A percentile compares a stretch with the other conserved stretches of the same genome.
phyloP scores from a whole-genome alignment of 2,329 filamentous ascomycete genomes.

The Leptoxyphium fumago region DNA sequence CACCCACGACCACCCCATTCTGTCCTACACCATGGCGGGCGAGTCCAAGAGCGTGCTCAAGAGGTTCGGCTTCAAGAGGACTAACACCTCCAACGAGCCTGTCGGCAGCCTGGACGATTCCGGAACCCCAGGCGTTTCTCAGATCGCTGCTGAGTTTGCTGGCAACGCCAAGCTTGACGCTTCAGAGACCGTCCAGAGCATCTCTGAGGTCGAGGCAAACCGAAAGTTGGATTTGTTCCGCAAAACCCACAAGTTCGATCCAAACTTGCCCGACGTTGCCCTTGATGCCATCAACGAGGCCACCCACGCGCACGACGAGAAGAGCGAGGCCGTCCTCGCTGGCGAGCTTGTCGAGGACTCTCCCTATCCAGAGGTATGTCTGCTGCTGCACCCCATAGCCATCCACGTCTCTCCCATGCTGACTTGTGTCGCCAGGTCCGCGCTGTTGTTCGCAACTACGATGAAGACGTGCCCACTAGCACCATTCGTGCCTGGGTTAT shows the following conservation, averaged over 20 bases:
- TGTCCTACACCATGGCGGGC: conserved; percentile 3
- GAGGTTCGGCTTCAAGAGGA: conserved; percentile 12
- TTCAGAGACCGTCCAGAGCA: conserved; percentile 4
- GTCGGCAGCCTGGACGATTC: conserved; percentile 4
- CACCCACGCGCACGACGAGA: conserved; percentile 39
- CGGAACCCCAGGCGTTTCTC: conserved; percentile 4
- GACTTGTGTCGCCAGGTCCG: conserved; percentile 22
- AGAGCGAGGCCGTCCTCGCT: conserved; percentile 43
- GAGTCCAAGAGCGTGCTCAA: conserved; percentile 6
- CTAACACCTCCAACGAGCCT: conserved; percentile 8
- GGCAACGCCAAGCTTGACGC: conserved; percentile 6
- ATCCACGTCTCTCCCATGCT: not conserved
- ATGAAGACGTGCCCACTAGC: conserved; percentile 49
- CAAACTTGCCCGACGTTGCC: conserved; percentile 49
- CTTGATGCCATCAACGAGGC: conserved; percentile 46
- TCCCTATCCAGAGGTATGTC: conserved; percentile 48
- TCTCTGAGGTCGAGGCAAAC: conserved; percentile 14
- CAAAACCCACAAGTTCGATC: conserved; percentile 47
- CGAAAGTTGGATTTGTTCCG: conserved; percentile 39
- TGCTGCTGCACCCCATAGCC: not conserved
- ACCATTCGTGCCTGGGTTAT: conserved; percentile 48
- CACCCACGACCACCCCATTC: not conserved
- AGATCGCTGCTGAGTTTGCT: conserved; percentile 7
- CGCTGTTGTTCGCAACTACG: conserved; percentile 49
- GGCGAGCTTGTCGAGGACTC: conserved; percentile 50